Conservation (phyloP, 345 rosid genomes). For the Melastoma malabathricum region DNA sequence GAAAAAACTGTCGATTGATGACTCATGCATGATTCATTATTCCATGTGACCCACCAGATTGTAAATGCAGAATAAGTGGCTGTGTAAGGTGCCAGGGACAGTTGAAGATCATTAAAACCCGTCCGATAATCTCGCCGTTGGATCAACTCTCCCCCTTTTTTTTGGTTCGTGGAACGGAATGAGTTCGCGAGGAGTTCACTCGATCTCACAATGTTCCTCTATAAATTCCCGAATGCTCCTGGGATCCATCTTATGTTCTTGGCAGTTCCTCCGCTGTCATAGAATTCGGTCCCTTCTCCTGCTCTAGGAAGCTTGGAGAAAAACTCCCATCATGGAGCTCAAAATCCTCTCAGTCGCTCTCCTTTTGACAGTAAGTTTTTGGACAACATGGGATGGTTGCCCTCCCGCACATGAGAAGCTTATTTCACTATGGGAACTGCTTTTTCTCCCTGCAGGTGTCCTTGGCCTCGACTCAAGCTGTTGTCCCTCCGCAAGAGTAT, state of each 20-base stretch:
- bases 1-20: too few relatives aligned
- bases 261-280: neutral
- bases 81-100: slow-evolving; percentile 14
- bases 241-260: neutral
- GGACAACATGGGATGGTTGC: neutral
- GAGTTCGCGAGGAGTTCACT: neutral
- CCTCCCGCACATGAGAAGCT: neutral
- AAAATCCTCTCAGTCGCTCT: slow-evolving; percentile 15
- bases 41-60: slow-evolving; percentile 10
- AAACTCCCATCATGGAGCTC: slow-evolving; percentile 17
- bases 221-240: neutral
- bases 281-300: neutral
- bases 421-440: neutral
- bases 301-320: neutral
- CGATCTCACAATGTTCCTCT: neutral
- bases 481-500: slow-evolving; percentile 29
- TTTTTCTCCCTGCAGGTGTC: slow-evolving; percentile 23
- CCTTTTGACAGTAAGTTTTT: slow-evolving; percentile 14
- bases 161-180: neutral
- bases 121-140: slow-evolving; percentile 5
- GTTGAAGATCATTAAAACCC: slow-evolving; percentile 22
- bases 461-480: slow-evolving; percentile 35
- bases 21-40: neutral
- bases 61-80: slow-evolving; percentile 11
- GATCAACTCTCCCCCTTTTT: too few relatives aligned